Conservation (phyloP, 768 basidiomycete species). For the Candolleomyces eurysporus region DNA sequence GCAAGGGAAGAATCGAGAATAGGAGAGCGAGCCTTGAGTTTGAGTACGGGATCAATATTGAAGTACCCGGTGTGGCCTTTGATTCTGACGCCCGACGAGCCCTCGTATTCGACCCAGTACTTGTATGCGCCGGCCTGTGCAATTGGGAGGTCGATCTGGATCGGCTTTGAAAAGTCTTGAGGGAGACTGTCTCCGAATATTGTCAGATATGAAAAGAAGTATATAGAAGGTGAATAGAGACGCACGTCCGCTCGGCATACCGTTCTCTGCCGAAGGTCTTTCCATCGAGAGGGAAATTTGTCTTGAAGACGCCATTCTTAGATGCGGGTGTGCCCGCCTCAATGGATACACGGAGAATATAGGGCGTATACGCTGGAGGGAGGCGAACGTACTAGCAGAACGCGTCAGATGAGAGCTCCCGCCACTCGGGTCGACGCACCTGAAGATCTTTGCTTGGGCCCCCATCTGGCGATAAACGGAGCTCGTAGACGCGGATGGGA, state of each 20-base stretch:
- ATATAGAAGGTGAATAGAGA: slow-evolving; percentile 10
- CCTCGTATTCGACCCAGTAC: slow-evolving; percentile 93
- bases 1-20: slow-evolving; percentile 61
- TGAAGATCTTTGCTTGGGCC: slow-evolving; percentile 84
- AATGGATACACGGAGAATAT: slow-evolving; percentile 86
- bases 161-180: slow-evolving; percentile 83
- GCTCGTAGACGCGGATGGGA: slow-evolving; percentile 82
- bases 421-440: slow-evolving; percentile 43
- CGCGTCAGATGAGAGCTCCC: slow-evolving; percentile 9
- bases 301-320: slow-evolving; percentile 89
- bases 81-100: slow-evolving; percentile 56
- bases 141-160: slow-evolving; percentile 93
- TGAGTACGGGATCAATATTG: slow-evolving; percentile 91
- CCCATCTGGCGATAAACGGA: slow-evolving; percentile 85
- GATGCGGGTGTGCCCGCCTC: slow-evolving; percentile 91
- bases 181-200: slow-evolving; percentile 57
- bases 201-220: slow-evolving; percentile 17
- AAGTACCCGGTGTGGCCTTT: slow-evolving; percentile 92
- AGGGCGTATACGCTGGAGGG: slow-evolving; percentile 86
- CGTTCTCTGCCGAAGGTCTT: slow-evolving; percentile 76
- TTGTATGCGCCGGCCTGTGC: slow-evolving; percentile 95
- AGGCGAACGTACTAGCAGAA: slow-evolving; percentile 84
- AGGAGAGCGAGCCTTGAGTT: slow-evolving; percentile 64
- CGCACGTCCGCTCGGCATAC: slow-evolving; percentile 76
- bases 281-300: slow-evolving; percentile 95